Conservation (phyloP, 768 basidiomycete genomes). For the Lepiota brunneoincarnata region DNA sequence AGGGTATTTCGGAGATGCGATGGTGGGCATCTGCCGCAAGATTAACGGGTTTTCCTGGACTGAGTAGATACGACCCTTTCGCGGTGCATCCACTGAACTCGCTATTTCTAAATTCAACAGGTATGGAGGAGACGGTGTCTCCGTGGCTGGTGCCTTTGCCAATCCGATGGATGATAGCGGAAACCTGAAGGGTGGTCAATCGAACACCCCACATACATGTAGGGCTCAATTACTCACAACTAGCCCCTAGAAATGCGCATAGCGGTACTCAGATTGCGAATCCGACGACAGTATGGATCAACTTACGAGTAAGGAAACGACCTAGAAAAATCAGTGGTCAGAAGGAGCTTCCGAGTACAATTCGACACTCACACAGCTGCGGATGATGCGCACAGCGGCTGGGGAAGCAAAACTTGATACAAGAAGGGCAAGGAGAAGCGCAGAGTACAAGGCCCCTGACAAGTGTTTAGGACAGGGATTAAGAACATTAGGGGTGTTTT, state of each 20-base stretch:
- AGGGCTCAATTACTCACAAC: neutral
- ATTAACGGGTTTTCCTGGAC: too few relatives aligned
- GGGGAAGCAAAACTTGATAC: neutral
- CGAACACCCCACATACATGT: neutral
- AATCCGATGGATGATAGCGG: conserved; percentile 3
- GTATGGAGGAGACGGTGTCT: neutral
- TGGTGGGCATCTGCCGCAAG: neutral
- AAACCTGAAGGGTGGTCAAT: neutral
- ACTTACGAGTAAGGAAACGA: neutral
- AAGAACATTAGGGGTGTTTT: neutral
- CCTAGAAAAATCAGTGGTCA: neutral
- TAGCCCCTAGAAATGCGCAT: neutral
- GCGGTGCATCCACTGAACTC: neutral
- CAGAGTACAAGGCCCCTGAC: neutral
- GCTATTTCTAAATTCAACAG: neutral
- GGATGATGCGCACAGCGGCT: neutral
- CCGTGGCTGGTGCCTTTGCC: conserved; percentile 2
- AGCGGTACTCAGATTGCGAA: neutral
- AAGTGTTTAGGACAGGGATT: neutral
- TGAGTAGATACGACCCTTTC: neutral
- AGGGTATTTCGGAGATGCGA: neutral
- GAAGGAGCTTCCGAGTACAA: neutral
- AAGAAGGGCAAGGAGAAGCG: neutral
- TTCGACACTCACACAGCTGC: neutral
- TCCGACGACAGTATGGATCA: neutral